Conservation (phyloP, 164 flowering plant genomes). For the Cinnamomum micranthum region DNA sequence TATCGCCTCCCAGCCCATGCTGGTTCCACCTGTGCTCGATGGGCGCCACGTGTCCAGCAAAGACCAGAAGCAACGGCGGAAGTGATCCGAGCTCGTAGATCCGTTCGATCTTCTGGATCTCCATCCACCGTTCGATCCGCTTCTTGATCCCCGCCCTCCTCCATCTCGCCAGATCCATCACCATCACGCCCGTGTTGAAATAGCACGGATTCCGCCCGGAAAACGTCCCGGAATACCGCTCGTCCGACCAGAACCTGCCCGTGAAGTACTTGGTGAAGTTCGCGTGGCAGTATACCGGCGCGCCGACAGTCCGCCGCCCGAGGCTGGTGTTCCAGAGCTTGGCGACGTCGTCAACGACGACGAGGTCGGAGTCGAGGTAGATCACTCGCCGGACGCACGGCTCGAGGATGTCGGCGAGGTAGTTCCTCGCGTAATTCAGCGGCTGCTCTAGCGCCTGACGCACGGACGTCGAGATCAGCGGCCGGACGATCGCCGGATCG, state of each 20-base stretch:
- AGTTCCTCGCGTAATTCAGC: conserved; percentile 33
- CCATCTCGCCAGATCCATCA: conserved; percentile 83
- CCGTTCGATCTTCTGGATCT: conserved; percentile 73
- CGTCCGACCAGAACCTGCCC: conserved; percentile 24
- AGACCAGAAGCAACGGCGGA: conserved; percentile 87
- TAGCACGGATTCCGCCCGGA: conserved; percentile 59
- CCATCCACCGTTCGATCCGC: conserved; percentile 94
- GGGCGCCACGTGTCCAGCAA: conserved; percentile 91
- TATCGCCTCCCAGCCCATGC: conserved; percentile 95
- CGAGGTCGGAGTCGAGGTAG: conserved; percentile 38
- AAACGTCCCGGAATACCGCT: conserved; percentile 18
- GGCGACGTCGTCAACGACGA: conserved; percentile 32
- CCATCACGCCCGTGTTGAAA: conserved; percentile 98
- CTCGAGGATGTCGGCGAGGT: conserved; percentile 27
- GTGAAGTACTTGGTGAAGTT: conserved; percentile 39
- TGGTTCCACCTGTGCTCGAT: conserved; percentile 98
- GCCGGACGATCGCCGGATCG: conserved; percentile 23
- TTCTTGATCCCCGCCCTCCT: conserved; percentile 71
- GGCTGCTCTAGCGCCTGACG: conserved; percentile 37
- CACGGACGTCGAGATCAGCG: conserved; percentile 31
- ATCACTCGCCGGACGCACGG: conserved; percentile 37
- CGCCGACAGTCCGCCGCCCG: conserved; percentile 23
- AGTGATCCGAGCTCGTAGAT: conserved; percentile 95
- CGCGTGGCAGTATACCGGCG: conserved; percentile 42
- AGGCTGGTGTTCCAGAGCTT: conserved; percentile 31